Evolutionary conservation across 2,329 filamentous ascomycete genomes (phyloP), one percentile per base, ranked within the genome.

Genomic region (Fusarium subtropicale): DNA sequence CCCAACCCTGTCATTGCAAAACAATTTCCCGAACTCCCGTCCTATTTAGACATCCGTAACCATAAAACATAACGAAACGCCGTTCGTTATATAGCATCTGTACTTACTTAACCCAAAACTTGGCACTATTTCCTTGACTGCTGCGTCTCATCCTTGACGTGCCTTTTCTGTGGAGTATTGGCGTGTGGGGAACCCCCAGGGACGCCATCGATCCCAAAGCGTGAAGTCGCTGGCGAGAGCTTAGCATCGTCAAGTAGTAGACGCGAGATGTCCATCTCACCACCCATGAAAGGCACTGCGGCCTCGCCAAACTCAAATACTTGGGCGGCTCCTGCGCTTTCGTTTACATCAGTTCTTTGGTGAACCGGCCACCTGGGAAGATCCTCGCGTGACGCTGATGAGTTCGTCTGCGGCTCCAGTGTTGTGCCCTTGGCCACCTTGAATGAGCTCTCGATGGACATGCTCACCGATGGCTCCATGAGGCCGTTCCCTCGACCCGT

Each of bases 211-310:
- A 69, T 38, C 15, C 68, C 73, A 26, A 76, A 72, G 20, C 77
- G 73, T 28, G 71, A 54, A 38, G 63, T 70, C 22, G 66, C 48
- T 45, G 73, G 77, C 11, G 64, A 58, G 5, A 76, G 58, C 60
- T 80, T 80, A 6, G 79, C 77, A 65, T 88, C 86, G 55, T 89
- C 86, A n/a, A 89, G 80, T 4, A 90, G 76, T 3, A 90, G 79
- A 15, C 87, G 83, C 18, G 86, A 87, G 46, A 90, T 88, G 53
- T 88, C 87, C 87, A 90, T 90, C 74, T 89, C 87, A 18, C 85
- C 83, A 5, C 81, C 81, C 47, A 81, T 76, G 56, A 82, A 79
- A 4, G 80, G 73, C 6, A 76, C 74, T 12, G 79, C 73, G 8
- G 75, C 71, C 44, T 86, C 84, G 38, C 75, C 77, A 78, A 84